Evolutionary conservation across 257 asterid genomes (phyloP).

Genomic region (Capsicum rhomboideum): DNA sequence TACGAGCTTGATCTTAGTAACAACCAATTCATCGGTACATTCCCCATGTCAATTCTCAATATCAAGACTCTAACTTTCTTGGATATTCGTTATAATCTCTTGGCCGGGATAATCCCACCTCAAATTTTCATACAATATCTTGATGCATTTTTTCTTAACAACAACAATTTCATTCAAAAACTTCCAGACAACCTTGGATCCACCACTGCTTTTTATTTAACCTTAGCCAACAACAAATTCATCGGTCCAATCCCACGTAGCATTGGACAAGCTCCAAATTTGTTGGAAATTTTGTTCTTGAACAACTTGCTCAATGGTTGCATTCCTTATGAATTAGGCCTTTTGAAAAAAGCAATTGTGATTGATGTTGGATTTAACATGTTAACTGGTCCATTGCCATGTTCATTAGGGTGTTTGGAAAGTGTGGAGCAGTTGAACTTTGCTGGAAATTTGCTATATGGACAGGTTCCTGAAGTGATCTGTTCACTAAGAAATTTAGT

Average conservation of each 20-base stretch:
- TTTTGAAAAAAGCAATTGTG: constrained; percentile 36
- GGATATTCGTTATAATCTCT: constrained; percentile 56
- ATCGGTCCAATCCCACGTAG: constrained; percentile 55
- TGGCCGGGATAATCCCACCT: constrained; percentile 57
- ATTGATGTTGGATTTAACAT: constrained; percentile 45
- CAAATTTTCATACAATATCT: constrained; percentile 39
- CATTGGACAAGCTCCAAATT: constrained; percentile 16
- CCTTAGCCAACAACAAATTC: constrained; percentile 60
- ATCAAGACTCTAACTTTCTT: constrained; percentile 41
- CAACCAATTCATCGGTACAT: constrained; percentile 60
- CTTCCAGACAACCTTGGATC: constrained; percentile 32
- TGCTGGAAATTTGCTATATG: constrained; percentile 47
- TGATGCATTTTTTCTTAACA: constrained; percentile 52
- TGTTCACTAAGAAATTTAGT: constrained; percentile 34
- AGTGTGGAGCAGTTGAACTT: constrained; percentile 47
- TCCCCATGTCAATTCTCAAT: constrained; percentile 39
- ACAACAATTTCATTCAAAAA: constrained; percentile 42
- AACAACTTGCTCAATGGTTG: constrained; percentile 57
- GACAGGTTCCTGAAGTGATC: constrained; percentile 49
- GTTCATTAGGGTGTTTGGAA: constrained; percentile 49
- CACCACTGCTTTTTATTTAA: constrained; percentile 24
- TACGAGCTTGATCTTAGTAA: constrained; percentile 77
- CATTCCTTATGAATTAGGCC: constrained; percentile 49
- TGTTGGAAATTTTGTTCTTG: constrained; percentile 42
- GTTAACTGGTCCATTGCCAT: constrained; percentile 54